A percentile compares a stretch with the other conserved stretches of the same genome.
These are phyloP conservation scores for Cryptosporidium sp. DNA, from an alignment of 169 alveolate genomes.

Conservation along the genomic window DNA sequence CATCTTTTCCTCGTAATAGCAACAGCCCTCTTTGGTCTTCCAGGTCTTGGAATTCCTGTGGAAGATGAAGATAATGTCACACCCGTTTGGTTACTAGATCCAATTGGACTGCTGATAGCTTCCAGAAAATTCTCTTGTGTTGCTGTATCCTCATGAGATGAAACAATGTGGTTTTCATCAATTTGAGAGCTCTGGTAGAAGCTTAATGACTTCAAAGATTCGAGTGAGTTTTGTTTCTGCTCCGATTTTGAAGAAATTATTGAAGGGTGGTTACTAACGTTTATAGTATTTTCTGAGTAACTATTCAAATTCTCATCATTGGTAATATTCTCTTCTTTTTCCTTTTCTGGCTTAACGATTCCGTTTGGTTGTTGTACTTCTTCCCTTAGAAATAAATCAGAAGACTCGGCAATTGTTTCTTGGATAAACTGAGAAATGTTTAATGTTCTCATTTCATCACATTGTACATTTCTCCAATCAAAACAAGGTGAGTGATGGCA, in stretches of 20 bases:
- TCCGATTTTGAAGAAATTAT: not conserved
- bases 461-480: not conserved
- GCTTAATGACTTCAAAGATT: not conserved
- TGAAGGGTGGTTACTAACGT: not conserved
- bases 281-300: not conserved
- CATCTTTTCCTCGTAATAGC: not conserved
- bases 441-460: conserved; percentile 2
- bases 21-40: conserved; percentile 9
- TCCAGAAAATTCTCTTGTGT: not conserved
- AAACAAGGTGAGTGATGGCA: not conserved
- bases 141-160: not conserved
- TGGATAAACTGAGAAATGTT: conserved; percentile 18
- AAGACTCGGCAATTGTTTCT: not conserved
- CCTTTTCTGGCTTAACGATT: not conserved
- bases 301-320: not conserved
- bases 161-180: not conserved
- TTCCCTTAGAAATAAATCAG: not conserved
- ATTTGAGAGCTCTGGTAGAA: not conserved
- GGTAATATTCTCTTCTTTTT: not conserved
- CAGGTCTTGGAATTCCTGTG: conserved; percentile 46
- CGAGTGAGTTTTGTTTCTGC: not conserved
- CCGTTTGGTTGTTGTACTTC: not conserved
- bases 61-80: not conserved
- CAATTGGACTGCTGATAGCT: not conserved
- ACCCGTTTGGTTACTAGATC: not conserved